Conservation (phyloP, 805 yeast species). For the Kuraishia capsulata region DNA sequence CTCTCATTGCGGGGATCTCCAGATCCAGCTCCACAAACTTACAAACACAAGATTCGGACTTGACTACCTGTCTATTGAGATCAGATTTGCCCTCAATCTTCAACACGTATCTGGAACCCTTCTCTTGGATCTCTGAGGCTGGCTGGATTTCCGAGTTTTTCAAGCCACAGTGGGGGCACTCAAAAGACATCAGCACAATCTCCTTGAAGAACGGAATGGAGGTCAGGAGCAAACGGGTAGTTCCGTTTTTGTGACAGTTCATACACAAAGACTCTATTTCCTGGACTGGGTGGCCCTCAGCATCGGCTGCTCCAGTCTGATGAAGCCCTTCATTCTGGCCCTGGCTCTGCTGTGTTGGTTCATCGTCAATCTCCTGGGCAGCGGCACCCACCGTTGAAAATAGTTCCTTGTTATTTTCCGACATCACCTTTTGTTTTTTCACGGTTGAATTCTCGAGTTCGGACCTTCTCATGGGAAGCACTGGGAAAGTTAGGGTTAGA, state of each 20-base stretch:
- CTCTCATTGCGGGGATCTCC: constrained; percentile 92
- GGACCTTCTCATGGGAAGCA: too few species aligned
- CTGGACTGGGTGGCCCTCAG: constrained; percentile 89
- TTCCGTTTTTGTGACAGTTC: constrained; percentile 87
- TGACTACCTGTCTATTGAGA: constrained; percentile 84
- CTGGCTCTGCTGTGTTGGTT: constrained; percentile 15
- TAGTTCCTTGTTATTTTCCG: constrained; percentile 26
- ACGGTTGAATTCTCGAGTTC: constrained; percentile 1
- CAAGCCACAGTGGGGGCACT: constrained; percentile 90
- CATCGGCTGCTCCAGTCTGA: constrained; percentile 71
- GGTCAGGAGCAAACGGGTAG: constrained; percentile 76
- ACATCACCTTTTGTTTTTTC: constrained; percentile 19
- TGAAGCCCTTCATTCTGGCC: constrained; percentile 34
- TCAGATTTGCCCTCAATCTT: constrained; percentile 63
- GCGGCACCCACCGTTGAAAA: constrained; percentile 55
- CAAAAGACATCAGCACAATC: constrained; percentile 87
- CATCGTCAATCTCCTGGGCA: constrained; percentile 36
- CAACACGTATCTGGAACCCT: constrained; percentile 68
- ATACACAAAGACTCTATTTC: constrained; percentile 93
- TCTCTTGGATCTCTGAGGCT: constrained; percentile 86
- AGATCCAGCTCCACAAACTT: constrained; percentile 77
- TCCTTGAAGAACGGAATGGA: constrained; percentile 88
- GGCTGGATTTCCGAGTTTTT: constrained; percentile 91
- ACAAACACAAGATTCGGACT: constrained; percentile 78
- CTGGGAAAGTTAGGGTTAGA: too few species aligned